Evolutionary conservation across 1,284 basidiomycete genomes (phyloP), one percentile per base, ranked within the genome.

Genomic region (Agaricales sp.): DNA sequence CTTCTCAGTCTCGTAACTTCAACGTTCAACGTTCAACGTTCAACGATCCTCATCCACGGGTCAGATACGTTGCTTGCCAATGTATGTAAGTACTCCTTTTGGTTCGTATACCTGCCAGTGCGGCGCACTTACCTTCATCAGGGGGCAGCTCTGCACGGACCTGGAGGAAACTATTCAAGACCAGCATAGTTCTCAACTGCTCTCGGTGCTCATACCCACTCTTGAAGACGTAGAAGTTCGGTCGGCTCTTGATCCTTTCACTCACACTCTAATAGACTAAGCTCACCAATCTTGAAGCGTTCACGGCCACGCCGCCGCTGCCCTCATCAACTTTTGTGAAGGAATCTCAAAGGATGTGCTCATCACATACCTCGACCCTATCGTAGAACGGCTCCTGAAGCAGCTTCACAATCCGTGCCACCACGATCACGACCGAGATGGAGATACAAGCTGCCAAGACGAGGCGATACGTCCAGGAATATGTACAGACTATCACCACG

Each of bases 251-350:
- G 11, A 35, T n/a, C 60, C 18, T 24, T 25, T 22, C 24, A 41
- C n/a, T 20, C 50, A 24, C 1, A 13, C 18, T 14, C 25, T 44
- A 13, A 46, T 39, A 43, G 16, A 8, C 20, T 4, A 13, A 50
- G 18, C 35, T 11, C 41, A 47, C 41, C 35, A 25, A 21, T 8
- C 13, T 21, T 19, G 25, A 56, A 89, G 89, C 23, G 88, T 92
- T 0, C 87, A 89, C 53, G 73, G 87, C 0, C 90, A 92, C 56
- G 87, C 89, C 0, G 87, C 87, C 0, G 83, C 89, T 0, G 87
- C 87, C 0, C 70, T 92, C n/a, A 88, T 91, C 59, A 92, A 91
- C 63, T 91, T 92, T 64, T 92, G 87, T 63, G 84, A 91, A 60
- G 84, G 84, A 35, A 83, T 87, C 24, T 81, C 80, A 55, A 71